Conservation (phyloP, 306 rosid species). For the Crataegus laevigata region DNA sequence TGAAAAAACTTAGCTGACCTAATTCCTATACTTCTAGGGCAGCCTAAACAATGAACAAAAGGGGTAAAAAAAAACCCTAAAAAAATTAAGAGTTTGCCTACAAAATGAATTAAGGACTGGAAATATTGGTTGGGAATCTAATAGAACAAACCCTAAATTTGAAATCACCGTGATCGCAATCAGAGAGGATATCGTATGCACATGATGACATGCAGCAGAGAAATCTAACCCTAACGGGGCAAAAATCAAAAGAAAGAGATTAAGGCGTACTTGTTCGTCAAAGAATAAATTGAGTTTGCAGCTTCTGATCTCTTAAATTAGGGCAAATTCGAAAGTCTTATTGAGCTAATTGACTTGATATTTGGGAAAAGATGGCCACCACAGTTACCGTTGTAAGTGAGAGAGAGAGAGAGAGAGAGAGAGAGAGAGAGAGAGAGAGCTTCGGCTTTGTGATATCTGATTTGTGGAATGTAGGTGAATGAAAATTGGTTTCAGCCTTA, state of each 20-base stretch:
- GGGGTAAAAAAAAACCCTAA: not conserved
- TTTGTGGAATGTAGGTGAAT: not conserved
- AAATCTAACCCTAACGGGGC: not conserved
- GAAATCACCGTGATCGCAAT: not conserved
- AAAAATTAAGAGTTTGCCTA: not conserved
- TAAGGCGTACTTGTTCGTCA: slow-evolving; percentile 9
- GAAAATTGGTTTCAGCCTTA: not conserved
- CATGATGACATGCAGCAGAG: not conserved
- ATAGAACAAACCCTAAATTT: not conserved
- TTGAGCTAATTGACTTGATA: not conserved
- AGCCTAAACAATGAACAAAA: not conserved
- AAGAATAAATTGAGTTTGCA: not conserved
- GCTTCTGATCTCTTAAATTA: not conserved
- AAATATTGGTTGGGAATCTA: not conserved
- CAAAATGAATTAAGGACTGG: not conserved
- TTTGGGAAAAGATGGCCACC: not conserved
- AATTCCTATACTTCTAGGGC: not conserved
- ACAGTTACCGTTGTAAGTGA: not conserved
- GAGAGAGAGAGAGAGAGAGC: not conserved
- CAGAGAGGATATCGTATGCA: not conserved
- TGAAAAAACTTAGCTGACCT: not conserved
- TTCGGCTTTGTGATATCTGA: not conserved
- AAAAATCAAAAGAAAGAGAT: not conserved
- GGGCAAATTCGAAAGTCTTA: not conserved
- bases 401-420: not conserved